phyloP scores from a whole-genome alignment of 176 grass and related monocot species.

The Triticum monococcum region DNA sequence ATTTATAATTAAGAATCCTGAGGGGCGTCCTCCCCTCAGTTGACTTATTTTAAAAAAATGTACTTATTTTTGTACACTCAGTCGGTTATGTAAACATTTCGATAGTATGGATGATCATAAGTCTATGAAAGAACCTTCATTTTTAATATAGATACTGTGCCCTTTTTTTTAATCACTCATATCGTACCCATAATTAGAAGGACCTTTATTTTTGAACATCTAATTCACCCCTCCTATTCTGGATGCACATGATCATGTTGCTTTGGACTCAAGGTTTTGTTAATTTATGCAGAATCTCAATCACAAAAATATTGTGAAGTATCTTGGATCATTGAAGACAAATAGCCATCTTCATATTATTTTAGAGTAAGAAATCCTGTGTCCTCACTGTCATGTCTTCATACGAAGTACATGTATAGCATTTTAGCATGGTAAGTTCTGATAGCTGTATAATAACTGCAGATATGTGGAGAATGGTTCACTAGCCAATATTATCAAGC shows the following conservation, averaged over 20 bases:
- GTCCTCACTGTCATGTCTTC: conserved; percentile 2
- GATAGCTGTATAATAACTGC: conserved; percentile 30
- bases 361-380: conserved; percentile 68
- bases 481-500: conserved; percentile 98
- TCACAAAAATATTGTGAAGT: conserved; percentile 99
- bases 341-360: conserved; percentile 97
- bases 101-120: conserved; percentile 5
- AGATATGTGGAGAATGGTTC: conserved; percentile 99
- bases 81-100: background rate
- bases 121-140: conserved; percentile 10
- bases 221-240: background rate
- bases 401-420: background rate
- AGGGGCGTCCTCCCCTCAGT: background rate
- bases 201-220: conserved; percentile 6
- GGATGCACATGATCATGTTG: conserved; percentile 11
- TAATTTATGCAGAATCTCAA: conserved; percentile 82
- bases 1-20: background rate
- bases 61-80: background rate
- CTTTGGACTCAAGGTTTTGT: conserved; percentile 8
- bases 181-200: background rate
- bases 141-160: conserved; percentile 1
- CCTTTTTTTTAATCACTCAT: background rate
- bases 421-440: conserved; percentile 25
- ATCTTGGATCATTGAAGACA: conserved; percentile 93
- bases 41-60: background rate